phyloP scores from a whole-genome alignment of 345 rosid genomes.

The Toxicodendron radicans region DNA sequence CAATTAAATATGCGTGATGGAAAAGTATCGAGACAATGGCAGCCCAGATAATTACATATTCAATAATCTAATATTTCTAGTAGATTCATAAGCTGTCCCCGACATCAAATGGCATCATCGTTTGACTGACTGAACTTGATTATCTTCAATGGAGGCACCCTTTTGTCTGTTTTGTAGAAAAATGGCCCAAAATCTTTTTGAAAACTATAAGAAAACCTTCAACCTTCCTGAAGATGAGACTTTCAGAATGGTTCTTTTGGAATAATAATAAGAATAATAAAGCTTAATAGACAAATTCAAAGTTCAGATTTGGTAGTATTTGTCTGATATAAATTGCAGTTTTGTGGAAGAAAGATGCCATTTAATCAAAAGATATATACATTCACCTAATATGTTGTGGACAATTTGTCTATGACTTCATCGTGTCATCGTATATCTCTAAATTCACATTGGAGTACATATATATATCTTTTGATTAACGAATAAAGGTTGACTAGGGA shows the following conservation, averaged over 20 bases:
- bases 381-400: not conserved
- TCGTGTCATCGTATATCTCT: not conserved
- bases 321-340: not conserved
- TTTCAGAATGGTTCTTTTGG: no score
- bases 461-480: no score
- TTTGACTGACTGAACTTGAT: not conserved
- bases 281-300: no score
- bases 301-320: not conserved
- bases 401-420: not conserved
- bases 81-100: not conserved
- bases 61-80: no score
- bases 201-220: not conserved
- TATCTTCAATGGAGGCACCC: not conserved
- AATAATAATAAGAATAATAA: no score
- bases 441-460: not conserved
- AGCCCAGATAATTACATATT: no score
- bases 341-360: not conserved
- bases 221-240: no score
- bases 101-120: not conserved
- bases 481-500: not conserved
- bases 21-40: no score
- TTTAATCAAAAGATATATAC: not conserved
- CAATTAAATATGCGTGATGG: no score
- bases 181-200: no score
- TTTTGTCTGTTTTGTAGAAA: not conserved